A percentile compares a stretch with the other conserved stretches of the same genome.
Conservation (phyloP, 1,139 yeast species). For the Pichia sp. region DNA sequence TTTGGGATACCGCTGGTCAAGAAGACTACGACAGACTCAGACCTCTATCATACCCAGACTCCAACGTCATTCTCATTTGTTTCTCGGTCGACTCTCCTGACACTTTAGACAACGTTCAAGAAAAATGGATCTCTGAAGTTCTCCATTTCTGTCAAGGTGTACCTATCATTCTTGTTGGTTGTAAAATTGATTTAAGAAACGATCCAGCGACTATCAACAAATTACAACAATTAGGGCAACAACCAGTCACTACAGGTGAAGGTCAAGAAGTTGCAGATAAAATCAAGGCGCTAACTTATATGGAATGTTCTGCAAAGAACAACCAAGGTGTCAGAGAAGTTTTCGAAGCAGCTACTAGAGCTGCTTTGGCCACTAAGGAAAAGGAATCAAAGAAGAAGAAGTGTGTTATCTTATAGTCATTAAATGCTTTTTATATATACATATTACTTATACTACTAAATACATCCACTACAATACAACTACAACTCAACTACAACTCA, state of each 20-base stretch:
- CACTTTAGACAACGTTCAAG: conserved; percentile 87
- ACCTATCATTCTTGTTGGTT: conserved; percentile 89
- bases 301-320: conserved; percentile 91
- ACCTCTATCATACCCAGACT: conserved; percentile 89
- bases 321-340: conserved; percentile 90
- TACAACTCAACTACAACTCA: too few relatives aligned
- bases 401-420: conserved; percentile 14
- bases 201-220: conserved; percentile 72
- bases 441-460: too few relatives aligned
- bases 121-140: conserved; percentile 93
- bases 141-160: conserved; percentile 93
- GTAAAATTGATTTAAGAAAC: conserved; percentile 84
- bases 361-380: conserved; percentile 63
- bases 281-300: conserved; percentile 78
- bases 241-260: conserved; percentile 70
- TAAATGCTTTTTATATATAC: too few relatives aligned
- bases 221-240: conserved; percentile 66
- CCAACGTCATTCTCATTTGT: conserved; percentile 87
- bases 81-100: conserved; percentile 90
- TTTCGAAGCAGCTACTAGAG: conserved; percentile 88
- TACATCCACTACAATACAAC: too few relatives aligned
- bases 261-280: conserved; percentile 82
- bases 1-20: conserved; percentile 99
- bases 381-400: conserved; percentile 50
- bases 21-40: conserved; percentile 94